phyloP scores from a whole-genome alignment of 805 yeast species.

The Hanseniaspora guilliermondii region DNA sequence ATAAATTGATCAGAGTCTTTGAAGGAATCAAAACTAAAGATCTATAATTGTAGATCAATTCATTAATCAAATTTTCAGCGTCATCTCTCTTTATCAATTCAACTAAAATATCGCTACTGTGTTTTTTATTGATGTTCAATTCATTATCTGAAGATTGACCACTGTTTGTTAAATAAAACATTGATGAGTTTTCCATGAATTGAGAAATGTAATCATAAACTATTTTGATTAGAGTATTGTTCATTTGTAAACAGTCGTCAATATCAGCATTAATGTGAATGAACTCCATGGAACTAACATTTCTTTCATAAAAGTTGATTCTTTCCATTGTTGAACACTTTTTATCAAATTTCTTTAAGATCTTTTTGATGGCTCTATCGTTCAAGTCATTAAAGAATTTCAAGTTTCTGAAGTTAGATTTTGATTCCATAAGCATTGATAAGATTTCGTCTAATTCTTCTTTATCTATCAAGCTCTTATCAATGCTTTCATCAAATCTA shows the following conservation, averaged over 20 bases:
- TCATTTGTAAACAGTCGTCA: conserved; percentile 5
- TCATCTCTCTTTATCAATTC: conserved; percentile 33
- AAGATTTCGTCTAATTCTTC: conserved; percentile 51
- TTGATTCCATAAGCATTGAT: conserved; percentile 59
- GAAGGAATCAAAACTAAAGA: conserved; percentile 40
- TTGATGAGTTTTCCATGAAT: not conserved
- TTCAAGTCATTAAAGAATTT: conserved; percentile 92
- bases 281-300: conserved; percentile 4
- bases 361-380: conserved; percentile 78
- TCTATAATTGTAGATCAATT: conserved; percentile 34
- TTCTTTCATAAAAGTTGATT: conserved; percentile 11
- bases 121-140: not conserved
- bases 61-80: conserved; percentile 32
- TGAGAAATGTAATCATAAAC: conserved; percentile 11
- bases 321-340: conserved; percentile 43
- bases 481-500: conserved; percentile 31
- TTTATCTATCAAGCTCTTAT: conserved; percentile 13
- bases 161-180: not conserved
- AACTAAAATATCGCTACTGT: conserved; percentile 14
- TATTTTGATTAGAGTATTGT: not conserved
- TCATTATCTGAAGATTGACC: not conserved
- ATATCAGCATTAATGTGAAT: conserved; percentile 4
- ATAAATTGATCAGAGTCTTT: conserved; percentile 44
- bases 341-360: conserved; percentile 81
- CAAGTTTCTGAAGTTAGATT: conserved; percentile 64